Evolutionary conservation across 257 asterid species (phyloP).

Genomic region (Leonotis leonurus): DNA sequence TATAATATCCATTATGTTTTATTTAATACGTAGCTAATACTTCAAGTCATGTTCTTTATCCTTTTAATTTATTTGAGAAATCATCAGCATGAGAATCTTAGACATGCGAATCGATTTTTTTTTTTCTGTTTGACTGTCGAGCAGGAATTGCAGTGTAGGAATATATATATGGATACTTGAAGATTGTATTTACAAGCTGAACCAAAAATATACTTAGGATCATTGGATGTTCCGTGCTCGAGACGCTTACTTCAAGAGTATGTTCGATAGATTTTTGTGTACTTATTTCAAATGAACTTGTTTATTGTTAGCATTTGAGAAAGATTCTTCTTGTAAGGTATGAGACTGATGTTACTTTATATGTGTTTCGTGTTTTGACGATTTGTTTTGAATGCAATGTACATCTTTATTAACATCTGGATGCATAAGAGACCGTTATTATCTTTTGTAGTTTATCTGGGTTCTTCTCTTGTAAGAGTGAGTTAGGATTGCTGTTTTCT

Average conservation of each 20-base stretch:
- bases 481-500: neutral
- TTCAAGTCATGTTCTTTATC: too few species aligned
- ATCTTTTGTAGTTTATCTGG: neutral
- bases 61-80: too few species aligned
- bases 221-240: slow-evolving; percentile 21
- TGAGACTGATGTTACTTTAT: slow-evolving; percentile 23
- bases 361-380: slow-evolving; percentile 36
- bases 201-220: slow-evolving; percentile 21
- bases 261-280: slow-evolving; percentile 28
- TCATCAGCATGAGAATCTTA: neutral
- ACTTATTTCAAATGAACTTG: slow-evolving; percentile 33
- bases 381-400: slow-evolving; percentile 34
- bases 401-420: slow-evolving; percentile 24
- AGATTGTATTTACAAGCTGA: slow-evolving; percentile 27
- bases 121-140: slow-evolving; percentile 1
- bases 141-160: slow-evolving; percentile 73
- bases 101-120: neutral
- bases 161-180: slow-evolving; percentile 24
- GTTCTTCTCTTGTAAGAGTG: slow-evolving; percentile 12
- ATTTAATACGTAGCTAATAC: too few species aligned
- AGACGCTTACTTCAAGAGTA: slow-evolving; percentile 30
- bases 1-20: neutral
- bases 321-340: slow-evolving; percentile 33
- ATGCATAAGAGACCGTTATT: slow-evolving; percentile 11
- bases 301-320: slow-evolving; percentile 25